phyloP scores from a whole-genome alignment of 2,329 filamentous ascomycete species.

The Chaetomium strumarium region DNA sequence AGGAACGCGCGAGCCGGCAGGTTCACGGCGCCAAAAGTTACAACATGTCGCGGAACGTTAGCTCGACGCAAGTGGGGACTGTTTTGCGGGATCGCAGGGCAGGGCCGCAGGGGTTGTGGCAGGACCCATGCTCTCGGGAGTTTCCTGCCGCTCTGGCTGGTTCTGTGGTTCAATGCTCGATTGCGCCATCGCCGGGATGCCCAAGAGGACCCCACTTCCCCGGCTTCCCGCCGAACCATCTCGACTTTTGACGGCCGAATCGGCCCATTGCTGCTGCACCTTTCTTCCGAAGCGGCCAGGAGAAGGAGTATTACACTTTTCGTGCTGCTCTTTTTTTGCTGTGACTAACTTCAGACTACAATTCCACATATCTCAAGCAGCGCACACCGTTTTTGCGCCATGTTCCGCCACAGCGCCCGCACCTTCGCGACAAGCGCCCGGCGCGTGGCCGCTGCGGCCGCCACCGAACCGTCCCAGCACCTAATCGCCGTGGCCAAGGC shows the following conservation, averaged over 20 bases:
- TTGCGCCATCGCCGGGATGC: slow-evolving; percentile 20
- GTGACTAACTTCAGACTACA: background rate
- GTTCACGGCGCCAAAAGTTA: too few species aligned
- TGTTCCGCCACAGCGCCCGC: slow-evolving; percentile 65
- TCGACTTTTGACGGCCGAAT: background rate
- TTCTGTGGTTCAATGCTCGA: slow-evolving; percentile 16
- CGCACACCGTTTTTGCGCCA: slow-evolving; percentile 29
- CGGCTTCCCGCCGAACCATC: background rate
- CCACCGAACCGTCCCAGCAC: slow-evolving; percentile 47
- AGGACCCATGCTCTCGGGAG: background rate
- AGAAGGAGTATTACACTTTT: background rate
- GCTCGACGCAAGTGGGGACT: too few species aligned
- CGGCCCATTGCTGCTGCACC: slow-evolving; percentile 2
- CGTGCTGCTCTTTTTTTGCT: too few species aligned
- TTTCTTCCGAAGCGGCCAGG: background rate
- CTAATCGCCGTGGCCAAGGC: slow-evolving; percentile 70
- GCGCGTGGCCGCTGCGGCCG: slow-evolving; percentile 42
- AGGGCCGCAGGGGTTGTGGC: too few species aligned
- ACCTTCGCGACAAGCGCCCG: slow-evolving; percentile 60
- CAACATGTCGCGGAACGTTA: too few species aligned
- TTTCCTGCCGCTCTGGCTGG: slow-evolving; percentile 6
- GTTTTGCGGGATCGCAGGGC: too few species aligned
- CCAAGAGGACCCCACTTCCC: slow-evolving; percentile 6
- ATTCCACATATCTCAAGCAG: too few species aligned
- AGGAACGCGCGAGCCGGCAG: too few species aligned